A percentile compares a stretch with the other conserved stretches of the same genome.
phyloP scores from a whole-genome alignment of 768 basidiomycete genomes.

The Tricholoma sp. region DNA sequence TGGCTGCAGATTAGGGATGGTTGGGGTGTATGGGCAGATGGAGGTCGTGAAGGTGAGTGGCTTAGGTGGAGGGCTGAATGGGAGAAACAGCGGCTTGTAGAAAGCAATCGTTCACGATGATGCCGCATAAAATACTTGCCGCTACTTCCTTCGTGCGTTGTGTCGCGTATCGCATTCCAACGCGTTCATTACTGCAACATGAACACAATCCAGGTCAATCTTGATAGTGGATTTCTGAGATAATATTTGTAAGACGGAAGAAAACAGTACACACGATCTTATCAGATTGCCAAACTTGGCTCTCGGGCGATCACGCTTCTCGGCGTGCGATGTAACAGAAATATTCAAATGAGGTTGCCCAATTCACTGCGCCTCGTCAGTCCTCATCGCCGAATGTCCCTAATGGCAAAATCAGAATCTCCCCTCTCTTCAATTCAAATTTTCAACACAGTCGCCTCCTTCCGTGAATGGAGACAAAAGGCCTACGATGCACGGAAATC shows the following conservation, averaged over 20 bases:
- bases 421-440: constrained; percentile 32
- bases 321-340: neutral
- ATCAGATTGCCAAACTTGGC: neutral
- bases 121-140: neutral
- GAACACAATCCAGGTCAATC: neutral
- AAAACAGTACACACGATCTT: neutral
- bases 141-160: neutral
- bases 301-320: neutral
- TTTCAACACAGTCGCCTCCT: constrained; percentile 56
- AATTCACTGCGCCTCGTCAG: neutral
- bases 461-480: constrained; percentile 68
- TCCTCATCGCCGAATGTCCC: neutral
- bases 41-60: constrained; percentile 75
- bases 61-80: constrained; percentile 55
- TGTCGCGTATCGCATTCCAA: neutral
- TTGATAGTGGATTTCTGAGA: neutral
- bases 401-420: neutral
- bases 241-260: too few species aligned
- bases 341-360: neutral
- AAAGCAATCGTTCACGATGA: constrained; percentile 17
- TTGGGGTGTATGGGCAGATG: constrained; percentile 77
- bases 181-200: neutral
- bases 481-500: constrained; percentile 55
- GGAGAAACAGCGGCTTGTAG: constrained; percentile 29
- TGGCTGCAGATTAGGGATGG: constrained; percentile 79